Evolutionary conservation across 768 basidiomycete species (phyloP).

Genomic region (Pisolithus albus): DNA sequence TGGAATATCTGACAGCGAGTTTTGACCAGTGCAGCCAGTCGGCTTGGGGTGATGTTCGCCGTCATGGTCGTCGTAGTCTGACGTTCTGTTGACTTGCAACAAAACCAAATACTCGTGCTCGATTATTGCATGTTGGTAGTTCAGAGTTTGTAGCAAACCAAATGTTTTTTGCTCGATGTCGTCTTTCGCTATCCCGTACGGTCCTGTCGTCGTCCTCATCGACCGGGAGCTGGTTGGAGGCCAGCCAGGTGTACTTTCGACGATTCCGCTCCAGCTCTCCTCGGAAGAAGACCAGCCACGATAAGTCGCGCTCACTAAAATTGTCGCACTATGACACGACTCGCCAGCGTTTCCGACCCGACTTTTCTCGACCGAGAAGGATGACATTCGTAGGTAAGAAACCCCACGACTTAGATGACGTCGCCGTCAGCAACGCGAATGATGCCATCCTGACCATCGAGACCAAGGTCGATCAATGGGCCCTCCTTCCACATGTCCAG

Average conservation of each 20-base stretch:
- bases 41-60: conserved; percentile 37
- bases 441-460: conserved; percentile 28
- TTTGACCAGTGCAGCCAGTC: conserved; percentile 53
- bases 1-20: conserved; percentile 74
- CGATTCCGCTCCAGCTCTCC: conserved; percentile 9
- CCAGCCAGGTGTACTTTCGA: conserved; percentile 14
- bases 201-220: neutral
- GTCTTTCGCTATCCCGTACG: conserved; percentile 6
- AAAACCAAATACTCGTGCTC: neutral
- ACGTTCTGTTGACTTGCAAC: neutral
- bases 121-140: too few relatives aligned
- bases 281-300: neutral
- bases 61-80: conserved; percentile 9
- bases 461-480: conserved; percentile 35
- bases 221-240: conserved; percentile 13
- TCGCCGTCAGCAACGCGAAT: neutral
- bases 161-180: conserved; percentile 9
- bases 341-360: too few relatives aligned
- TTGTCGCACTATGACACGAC: too few relatives aligned
- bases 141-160: too few relatives aligned
- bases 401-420: too few relatives aligned
- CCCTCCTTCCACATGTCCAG: conserved; percentile 21
- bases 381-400: too few relatives aligned
- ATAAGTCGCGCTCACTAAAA: neutral
- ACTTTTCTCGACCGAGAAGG: too few relatives aligned